These are phyloP conservation scores for Hordeum marinum DNA, from an alignment of 176 grass and related monocot species.

Conservation along the genomic window DNA sequence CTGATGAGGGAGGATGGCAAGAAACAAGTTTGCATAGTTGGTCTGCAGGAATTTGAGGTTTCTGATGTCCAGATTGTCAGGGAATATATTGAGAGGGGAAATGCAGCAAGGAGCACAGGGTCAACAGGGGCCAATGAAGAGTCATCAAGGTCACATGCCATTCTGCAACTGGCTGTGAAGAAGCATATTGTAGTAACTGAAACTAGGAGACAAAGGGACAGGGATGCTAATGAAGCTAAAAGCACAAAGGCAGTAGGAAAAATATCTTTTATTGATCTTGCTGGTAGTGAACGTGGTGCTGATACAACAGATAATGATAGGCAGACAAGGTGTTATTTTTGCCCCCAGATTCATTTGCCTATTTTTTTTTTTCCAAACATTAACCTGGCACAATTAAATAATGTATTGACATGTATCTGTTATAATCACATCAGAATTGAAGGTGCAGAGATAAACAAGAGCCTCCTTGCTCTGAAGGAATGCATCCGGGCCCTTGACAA, in stretches of 20 bases:
- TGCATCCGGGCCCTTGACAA: slow-evolving; percentile 98
- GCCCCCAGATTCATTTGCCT: background rate
- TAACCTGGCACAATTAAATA: background rate
- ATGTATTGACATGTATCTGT: background rate
- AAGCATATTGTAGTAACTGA: slow-evolving; percentile 68
- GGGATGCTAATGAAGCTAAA: slow-evolving; percentile 79
- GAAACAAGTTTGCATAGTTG: slow-evolving; percentile 98
- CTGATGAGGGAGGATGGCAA: slow-evolving; percentile 98
- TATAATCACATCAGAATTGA: slow-evolving; percentile 71
- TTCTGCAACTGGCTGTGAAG: slow-evolving; percentile 93
- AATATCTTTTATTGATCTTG: slow-evolving; percentile 98
- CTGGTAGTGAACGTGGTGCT: slow-evolving; percentile 97
- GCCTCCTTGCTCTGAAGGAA: slow-evolving; percentile 92
- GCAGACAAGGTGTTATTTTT: slow-evolving; percentile 64
- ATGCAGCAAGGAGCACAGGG: slow-evolving; percentile 85
- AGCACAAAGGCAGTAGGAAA: slow-evolving; percentile 82
- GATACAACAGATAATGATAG: slow-evolving; percentile 98
- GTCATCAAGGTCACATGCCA: slow-evolving; percentile 96
- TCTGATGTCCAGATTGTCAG: slow-evolving; percentile 93
- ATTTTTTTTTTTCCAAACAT: slow-evolving; percentile 20
- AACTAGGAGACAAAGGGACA: slow-evolving; percentile 66
- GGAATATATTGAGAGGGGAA: slow-evolving; percentile 98
- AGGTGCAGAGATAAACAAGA: slow-evolving; percentile 99
- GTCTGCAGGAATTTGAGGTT: slow-evolving; percentile 97
- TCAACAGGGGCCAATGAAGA: slow-evolving; percentile 98